Base-by-base conservation (phyloP, 805 yeast genomes). In the Ogataea populi-albae region DNA sequence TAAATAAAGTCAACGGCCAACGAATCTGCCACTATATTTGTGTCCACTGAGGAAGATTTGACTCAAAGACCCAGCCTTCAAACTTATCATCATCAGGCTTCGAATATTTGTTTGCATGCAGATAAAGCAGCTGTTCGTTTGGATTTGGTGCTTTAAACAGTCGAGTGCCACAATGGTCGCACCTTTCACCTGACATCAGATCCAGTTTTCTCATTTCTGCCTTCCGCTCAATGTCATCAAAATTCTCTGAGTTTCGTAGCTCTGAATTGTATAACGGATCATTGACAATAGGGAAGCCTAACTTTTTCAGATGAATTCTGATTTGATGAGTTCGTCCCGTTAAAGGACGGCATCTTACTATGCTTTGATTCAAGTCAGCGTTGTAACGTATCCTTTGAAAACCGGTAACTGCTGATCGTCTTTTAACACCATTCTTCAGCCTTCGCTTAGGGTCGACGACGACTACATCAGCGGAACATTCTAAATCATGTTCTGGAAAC, bases 251-350 rank as follows among this genome's bases (percentile, higher is more conserved):
- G 6, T 21, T 21, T 7, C 9, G 7, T 14, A 27, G 15, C 9
- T 15, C 20, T 6, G 19, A 20, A 17, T 38, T 40, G 34, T 63
- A 64, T 10, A 63, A 32, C 6, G 64, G 62, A 42, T 64, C 69
- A 30, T 64, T 64, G 5, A 41, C 49, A 3, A 64, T 64, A 2
- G 67, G 65, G 41, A 43, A 50, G 0, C 70, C 69, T 41, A 75
- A 32, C 43, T 73, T 68, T 16, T 77, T 52, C 9, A 76, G 52
- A 50, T 76, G 81, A 4, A 76, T 72, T 9, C 81, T 57, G 17
- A 76, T 74, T 50, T 76, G 81, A 53, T 76, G 81, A 52, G 73
- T 73, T 41, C 71, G 61, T 0, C 81, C 81, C 1, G 79, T 71
- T 5, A 68, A 40, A 0, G 81, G 80, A 26, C 50, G 52, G 43